A percentile compares a stretch with the other conserved stretches of the same genome.
These are phyloP conservation scores for Mercurialis annua DNA, from an alignment of 345 rosid species.

Conservation along the genomic window DNA sequence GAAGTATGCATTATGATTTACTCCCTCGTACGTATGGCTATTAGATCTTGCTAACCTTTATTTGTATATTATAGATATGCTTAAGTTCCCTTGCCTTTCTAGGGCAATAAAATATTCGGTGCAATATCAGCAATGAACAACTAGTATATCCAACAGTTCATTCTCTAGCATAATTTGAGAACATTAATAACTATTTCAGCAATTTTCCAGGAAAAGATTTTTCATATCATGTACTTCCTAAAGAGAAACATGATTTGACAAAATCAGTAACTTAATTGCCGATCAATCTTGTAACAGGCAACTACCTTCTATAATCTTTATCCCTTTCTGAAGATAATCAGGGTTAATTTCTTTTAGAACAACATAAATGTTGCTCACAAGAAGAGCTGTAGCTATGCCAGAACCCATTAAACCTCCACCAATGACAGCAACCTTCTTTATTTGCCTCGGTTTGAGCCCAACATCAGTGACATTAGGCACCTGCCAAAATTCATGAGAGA, in stretches of 20 bases:
- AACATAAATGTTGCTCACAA: slow-evolving; percentile 61
- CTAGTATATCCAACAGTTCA: no score
- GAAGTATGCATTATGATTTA: no score
- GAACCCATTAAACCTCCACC: slow-evolving; percentile 99
- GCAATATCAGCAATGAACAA: no score
- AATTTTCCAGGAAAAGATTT: no score
- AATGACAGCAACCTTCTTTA: slow-evolving; percentile 86
- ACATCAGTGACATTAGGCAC: slow-evolving; percentile 81
- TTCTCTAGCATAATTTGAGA: no score
- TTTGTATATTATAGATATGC: no score
- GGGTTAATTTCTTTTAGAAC: slow-evolving; percentile 84
- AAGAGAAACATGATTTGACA: background rate
- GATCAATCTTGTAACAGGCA: background rate
- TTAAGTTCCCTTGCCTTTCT: no score
- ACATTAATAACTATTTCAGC: no score
- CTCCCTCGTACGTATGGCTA: no score
- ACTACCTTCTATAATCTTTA: slow-evolving; percentile 71
- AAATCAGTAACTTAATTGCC: background rate
- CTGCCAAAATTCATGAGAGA: slow-evolving; percentile 40
- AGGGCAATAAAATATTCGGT: no score
- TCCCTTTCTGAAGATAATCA: slow-evolving; percentile 77
- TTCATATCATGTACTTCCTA: background rate
- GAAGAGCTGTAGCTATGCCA: slow-evolving; percentile 85
- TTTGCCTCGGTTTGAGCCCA: slow-evolving; percentile 75
- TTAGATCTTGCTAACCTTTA: no score